phyloP scores from a whole-genome alignment of 108 stramenopile species.

The Cyclotella distinguenda region DNA sequence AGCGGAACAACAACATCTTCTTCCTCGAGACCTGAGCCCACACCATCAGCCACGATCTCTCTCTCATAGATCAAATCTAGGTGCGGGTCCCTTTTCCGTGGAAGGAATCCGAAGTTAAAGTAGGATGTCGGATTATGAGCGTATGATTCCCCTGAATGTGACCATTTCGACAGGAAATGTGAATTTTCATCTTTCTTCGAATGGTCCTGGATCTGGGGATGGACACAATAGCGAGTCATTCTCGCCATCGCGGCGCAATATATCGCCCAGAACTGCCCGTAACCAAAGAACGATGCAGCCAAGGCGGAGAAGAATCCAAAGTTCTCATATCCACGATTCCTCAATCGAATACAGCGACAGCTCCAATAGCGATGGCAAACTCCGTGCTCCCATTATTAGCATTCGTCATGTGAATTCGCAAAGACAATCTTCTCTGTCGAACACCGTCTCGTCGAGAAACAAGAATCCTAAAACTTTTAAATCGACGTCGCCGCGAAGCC shows the following conservation, averaged over 20 bases:
- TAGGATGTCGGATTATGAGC: not conserved
- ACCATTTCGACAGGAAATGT: conserved; percentile 26
- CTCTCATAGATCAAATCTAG: no score
- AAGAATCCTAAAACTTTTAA: no score
- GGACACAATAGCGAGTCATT: no score
- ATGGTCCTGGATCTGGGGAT: no score
- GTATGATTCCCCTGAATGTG: not conserved
- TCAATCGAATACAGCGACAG: not conserved
- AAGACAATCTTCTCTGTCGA: not conserved
- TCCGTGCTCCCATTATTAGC: not conserved
- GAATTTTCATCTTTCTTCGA: conserved; percentile 15
- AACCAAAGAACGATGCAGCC: not conserved
- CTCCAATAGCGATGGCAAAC: not conserved
- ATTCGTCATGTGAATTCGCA: not conserved
- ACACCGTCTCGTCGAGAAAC: not conserved
- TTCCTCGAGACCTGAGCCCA: no score
- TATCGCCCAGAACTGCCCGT: conserved; percentile 5
- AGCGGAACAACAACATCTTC: no score
- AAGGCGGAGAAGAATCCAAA: not conserved
- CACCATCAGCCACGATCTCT: no score
- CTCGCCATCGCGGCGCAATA: not conserved
- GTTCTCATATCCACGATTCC: not conserved
- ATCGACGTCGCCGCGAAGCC: not conserved
- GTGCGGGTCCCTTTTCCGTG: no score
- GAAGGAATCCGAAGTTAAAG: no score